Evolutionary conservation across 2,329 filamentous ascomycete genomes (phyloP).

Genomic region (Arthrocladium fulminans): DNA sequence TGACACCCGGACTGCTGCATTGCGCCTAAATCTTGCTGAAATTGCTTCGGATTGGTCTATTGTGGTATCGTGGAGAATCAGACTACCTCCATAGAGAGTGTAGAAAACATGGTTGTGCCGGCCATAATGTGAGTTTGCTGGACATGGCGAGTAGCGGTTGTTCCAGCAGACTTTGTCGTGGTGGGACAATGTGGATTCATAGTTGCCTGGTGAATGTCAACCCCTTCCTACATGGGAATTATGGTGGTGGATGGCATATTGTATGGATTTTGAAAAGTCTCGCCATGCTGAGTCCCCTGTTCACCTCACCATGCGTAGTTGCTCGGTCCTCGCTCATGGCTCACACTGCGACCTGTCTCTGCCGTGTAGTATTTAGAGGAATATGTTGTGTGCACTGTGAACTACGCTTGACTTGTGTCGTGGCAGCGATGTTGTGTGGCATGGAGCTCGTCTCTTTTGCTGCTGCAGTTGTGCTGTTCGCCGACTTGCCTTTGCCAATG

Average conservation of each 20-base stretch:
- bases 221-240: too few species aligned
- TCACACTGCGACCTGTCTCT: constrained; percentile 1
- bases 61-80: neutral
- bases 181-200: too few species aligned
- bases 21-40: too few species aligned
- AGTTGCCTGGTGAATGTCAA: too few species aligned
- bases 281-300: neutral
- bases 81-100: neutral
- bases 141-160: too few species aligned
- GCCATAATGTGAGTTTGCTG: neutral
- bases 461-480: neutral
- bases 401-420: neutral
- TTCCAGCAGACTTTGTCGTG: too few species aligned
- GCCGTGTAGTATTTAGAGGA: neutral
- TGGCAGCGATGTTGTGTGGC: neutral
- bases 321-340: neutral
- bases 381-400: neutral
- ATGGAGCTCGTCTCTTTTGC: neutral
- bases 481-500: too few species aligned
- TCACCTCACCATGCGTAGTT: neutral
- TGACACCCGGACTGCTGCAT: too few species aligned
- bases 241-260: too few species aligned
- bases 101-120: neutral
- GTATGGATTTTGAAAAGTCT: too few species aligned
- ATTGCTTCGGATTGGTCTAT: neutral